phyloP scores from a whole-genome alignment of 2,329 filamentous ascomycete species.

The Albophoma yamanashiensis region DNA sequence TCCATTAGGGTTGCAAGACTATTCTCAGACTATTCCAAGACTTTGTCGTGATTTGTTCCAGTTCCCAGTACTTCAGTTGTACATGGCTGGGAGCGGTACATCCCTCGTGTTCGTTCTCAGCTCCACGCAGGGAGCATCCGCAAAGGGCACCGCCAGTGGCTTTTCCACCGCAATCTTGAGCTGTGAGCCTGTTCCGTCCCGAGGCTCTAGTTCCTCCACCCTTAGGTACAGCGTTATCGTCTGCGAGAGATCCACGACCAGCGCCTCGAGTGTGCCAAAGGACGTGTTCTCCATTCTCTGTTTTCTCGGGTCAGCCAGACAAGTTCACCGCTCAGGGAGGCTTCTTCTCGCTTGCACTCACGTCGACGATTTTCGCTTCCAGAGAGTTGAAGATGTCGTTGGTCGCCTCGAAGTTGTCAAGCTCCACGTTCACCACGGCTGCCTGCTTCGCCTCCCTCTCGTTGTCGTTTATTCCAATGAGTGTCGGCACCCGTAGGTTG shows the following conservation, averaged over 20 bases:
- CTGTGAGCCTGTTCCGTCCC: slow-evolving; percentile 27
- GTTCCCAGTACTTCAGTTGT: background rate
- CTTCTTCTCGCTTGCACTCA: slow-evolving; percentile 22
- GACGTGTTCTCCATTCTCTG: slow-evolving; percentile 44
- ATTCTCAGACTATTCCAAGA: background rate
- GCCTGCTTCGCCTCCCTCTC: slow-evolving; percentile 59
- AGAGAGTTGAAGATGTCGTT: slow-evolving; percentile 42
- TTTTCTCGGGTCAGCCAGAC: background rate
- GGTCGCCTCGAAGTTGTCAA: slow-evolving; percentile 39
- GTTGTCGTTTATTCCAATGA: slow-evolving; percentile 64
- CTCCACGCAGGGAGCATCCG: slow-evolving; percentile 61
- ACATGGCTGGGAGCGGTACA: slow-evolving; percentile 2
- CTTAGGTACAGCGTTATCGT: slow-evolving; percentile 34
- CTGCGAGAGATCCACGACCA: slow-evolving; percentile 38
- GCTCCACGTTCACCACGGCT: slow-evolving; percentile 49
- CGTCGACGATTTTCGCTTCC: slow-evolving; percentile 52
- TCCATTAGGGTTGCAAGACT: background rate
- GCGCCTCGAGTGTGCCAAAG: slow-evolving; percentile 53
- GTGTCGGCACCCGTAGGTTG: slow-evolving; percentile 50
- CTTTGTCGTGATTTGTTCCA: background rate
- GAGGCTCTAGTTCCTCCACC: slow-evolving; percentile 4
- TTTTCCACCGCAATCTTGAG: slow-evolving; percentile 58
- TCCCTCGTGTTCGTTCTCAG: slow-evolving; percentile 18
- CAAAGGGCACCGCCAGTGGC: slow-evolving; percentile 62
- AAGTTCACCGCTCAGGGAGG: background rate